phyloP scores from a whole-genome alignment of 768 basidiomycete genomes.

The Serendipita sp. region DNA sequence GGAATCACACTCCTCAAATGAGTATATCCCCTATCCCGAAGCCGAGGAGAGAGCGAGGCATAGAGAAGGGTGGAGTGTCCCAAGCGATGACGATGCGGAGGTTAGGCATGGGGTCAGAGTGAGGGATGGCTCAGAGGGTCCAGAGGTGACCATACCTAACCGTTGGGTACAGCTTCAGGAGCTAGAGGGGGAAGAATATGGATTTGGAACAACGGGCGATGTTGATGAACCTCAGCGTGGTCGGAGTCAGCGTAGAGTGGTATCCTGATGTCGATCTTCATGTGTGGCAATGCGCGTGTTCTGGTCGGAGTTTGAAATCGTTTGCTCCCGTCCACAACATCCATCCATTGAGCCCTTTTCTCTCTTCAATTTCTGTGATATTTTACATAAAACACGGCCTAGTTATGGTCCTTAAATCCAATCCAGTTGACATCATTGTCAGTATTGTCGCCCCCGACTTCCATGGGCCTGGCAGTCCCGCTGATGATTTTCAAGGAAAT shows the following conservation, averaged over 20 bases:
- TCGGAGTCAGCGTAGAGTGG: not conserved
- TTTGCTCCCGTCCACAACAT: not conserved
- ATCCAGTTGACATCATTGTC: not conserved
- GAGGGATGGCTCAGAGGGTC: constrained; percentile 69
- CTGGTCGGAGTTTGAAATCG: not conserved
- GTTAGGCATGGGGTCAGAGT: constrained; percentile 19
- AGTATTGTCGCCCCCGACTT: not conserved
- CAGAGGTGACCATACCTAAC: constrained; percentile 29
- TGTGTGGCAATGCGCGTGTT: not conserved
- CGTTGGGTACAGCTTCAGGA: not conserved
- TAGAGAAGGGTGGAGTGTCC: not conserved
- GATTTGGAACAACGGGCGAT: not conserved
- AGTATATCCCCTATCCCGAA: constrained; percentile 8
- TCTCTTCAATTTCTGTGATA: not conserved
- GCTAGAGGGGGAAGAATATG: not conserved
- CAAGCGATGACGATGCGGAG: not conserved
- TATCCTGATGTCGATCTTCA: not conserved
- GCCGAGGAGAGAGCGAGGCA: constrained; percentile 13
- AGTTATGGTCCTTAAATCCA: not conserved
- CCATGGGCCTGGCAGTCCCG: not conserved
- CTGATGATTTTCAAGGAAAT: not conserved
- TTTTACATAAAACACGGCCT: not conserved
- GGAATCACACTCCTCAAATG: constrained; percentile 13
- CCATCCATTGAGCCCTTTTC: not conserved
- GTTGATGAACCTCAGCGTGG: not conserved